These are phyloP conservation scores for Zymoseptoria brevis DNA, from an alignment of 2,329 filamentous ascomycete species.

Conservation along the genomic window DNA sequence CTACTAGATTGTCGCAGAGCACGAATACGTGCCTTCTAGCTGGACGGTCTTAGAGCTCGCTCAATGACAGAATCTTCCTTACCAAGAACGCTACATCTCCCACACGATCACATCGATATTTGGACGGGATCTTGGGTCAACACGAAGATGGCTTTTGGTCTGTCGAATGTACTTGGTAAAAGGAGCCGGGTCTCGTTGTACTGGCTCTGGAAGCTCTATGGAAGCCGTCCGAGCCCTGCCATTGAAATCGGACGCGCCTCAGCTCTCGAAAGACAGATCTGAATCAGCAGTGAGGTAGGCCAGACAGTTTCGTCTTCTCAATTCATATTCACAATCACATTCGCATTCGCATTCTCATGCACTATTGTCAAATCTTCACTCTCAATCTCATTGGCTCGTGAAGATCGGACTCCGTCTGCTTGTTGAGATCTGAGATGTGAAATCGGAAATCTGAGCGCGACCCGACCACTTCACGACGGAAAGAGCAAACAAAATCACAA, in stretches of 20 bases:
- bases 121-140: neutral
- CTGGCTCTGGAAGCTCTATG: neutral
- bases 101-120: neutral
- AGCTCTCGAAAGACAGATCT: neutral
- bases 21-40: constrained; percentile 52
- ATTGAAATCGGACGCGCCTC: neutral
- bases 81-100: constrained; percentile 55
- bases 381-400: neutral
- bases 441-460: neutral
- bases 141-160: neutral
- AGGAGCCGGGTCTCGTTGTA: neutral
- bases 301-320: neutral
- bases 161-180: neutral
- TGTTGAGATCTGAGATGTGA: neutral
- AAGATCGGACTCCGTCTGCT: neutral
- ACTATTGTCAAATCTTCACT: neutral
- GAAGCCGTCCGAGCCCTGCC: neutral
- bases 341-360: neutral
- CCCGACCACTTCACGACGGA: neutral
- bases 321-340: neutral
- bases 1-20: constrained; percentile 56
- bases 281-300: neutral
- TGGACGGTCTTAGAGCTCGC: constrained; percentile 53
- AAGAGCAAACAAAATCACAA: neutral
- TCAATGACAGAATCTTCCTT: constrained; percentile 55